Percentiles rank a stretch among this genome's conserved stretches.
phyloP scores from a whole-genome alignment of 2,329 filamentous ascomycete genomes.

The Davidsoniella virescens region DNA sequence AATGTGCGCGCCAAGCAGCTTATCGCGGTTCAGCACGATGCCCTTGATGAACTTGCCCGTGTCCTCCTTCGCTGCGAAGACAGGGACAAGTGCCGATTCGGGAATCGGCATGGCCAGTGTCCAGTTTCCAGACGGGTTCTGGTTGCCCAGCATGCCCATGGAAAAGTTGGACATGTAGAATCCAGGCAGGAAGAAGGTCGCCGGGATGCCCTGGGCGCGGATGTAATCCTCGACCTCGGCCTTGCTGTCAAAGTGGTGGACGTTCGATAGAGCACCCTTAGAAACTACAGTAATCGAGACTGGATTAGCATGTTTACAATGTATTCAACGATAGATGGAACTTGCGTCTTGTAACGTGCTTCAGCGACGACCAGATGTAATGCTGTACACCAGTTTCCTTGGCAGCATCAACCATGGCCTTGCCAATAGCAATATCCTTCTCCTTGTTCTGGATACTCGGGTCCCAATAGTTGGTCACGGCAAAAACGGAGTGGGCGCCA shows the following conservation, averaged over 20 bases:
- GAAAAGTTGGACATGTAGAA: slow-evolving; percentile 38
- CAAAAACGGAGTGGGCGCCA: slow-evolving; percentile 28
- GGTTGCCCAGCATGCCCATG: slow-evolving; percentile 16
- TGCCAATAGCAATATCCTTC: slow-evolving; percentile 32
- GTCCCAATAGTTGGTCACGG: slow-evolving; percentile 22
- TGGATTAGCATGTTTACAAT: not conserved
- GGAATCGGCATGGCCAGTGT: slow-evolving; percentile 18
- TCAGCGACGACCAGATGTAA: slow-evolving; percentile 30
- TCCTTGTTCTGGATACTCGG: slow-evolving; percentile 7
- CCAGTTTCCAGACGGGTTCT: slow-evolving; percentile 19
- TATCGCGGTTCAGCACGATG: slow-evolving; percentile 16
- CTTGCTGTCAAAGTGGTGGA: slow-evolving; percentile 40
- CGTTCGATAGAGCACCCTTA: slow-evolving; percentile 22
- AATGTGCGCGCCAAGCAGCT: slow-evolving; percentile 20
- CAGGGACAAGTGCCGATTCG: slow-evolving; percentile 21
- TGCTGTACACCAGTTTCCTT: slow-evolving; percentile 28
- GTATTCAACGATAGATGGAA: not conserved
- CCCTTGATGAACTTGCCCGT: slow-evolving; percentile 25
- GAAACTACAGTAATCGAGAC: slow-evolving; percentile 15
- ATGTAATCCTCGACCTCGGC: slow-evolving; percentile 41
- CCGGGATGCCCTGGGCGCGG: slow-evolving; percentile 28
- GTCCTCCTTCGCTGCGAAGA: slow-evolving; percentile 24
- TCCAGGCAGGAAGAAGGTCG: slow-evolving; percentile 35
- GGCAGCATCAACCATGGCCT: slow-evolving; percentile 28
- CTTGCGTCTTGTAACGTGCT: slow-evolving; percentile 22